Conservation (phyloP, 805 yeast genomes). For the Schizosaccharomyces pombe region DNA sequence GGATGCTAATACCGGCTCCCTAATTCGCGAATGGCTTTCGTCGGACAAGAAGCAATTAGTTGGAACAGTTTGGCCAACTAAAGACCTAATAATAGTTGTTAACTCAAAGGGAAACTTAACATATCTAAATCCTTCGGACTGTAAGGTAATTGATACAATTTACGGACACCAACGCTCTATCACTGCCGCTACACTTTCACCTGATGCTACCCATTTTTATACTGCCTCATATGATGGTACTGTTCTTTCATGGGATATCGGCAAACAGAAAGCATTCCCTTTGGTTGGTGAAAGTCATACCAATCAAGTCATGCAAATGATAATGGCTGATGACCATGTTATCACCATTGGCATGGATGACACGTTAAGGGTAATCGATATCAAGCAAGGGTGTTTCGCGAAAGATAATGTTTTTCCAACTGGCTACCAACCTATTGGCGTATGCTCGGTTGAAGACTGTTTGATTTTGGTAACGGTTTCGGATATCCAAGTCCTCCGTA, state of each 20-base stretch:
- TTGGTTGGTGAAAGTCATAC: constrained; percentile 28
- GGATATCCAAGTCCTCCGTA: constrained; percentile 1
- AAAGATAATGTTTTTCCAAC: background rate
- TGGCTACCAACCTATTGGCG: background rate
- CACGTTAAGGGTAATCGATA: constrained; percentile 21
- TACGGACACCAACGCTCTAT: constrained; percentile 68
- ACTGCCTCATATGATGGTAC: constrained; percentile 74
- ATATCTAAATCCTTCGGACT: constrained; percentile 16
- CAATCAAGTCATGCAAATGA: constrained; percentile 40
- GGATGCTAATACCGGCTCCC: constrained; percentile 11
- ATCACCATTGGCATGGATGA: constrained; percentile 81
- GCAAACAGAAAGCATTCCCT: constrained; percentile 17
- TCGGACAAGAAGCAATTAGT: constrained; percentile 43
- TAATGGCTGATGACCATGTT: constrained; percentile 17
- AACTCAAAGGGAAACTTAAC: constrained; percentile 51
- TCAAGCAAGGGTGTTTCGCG: background rate
- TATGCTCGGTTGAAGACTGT: background rate
- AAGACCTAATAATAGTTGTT: constrained; percentile 32
- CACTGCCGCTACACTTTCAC: constrained; percentile 26
- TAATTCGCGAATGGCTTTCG: constrained; percentile 12
- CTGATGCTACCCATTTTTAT: constrained; percentile 6
- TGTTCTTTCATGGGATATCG: constrained; percentile 33
- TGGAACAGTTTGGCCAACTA: constrained; percentile 45
- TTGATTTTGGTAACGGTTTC: background rate
- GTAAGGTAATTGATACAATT: constrained; percentile 21